Evolutionary conservation across 202 grass and related monocot species (phyloP).

Genomic region (Saccharum hybrid): DNA sequence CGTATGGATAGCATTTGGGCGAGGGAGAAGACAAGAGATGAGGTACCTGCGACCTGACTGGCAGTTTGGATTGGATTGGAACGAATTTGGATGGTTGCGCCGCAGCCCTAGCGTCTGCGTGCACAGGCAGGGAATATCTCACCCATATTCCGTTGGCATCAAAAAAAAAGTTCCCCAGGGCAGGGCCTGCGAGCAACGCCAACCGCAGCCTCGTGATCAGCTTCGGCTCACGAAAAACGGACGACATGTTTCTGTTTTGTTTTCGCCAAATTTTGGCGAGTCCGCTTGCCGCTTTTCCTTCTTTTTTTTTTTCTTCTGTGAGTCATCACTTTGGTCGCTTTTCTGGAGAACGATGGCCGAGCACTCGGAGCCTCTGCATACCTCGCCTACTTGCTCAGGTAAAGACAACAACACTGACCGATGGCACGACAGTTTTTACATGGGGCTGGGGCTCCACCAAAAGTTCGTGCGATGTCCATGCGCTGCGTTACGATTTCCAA

Average conservation of each 20-base stretch:
- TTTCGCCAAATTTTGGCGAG: background rate
- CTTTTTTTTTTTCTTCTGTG: background rate
- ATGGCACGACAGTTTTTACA: background rate
- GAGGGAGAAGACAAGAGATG: constrained; percentile 32
- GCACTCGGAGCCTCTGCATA: background rate
- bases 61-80: constrained; percentile 11
- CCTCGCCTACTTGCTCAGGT: background rate
- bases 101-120: background rate
- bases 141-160: constrained; percentile 23
- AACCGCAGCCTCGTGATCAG: constrained; percentile 35
- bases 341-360: background rate
- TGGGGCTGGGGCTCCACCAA: background rate
- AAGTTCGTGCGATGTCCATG: background rate
- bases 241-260: background rate
- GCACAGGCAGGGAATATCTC: background rate
- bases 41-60: constrained; percentile 19
- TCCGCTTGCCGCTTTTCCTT: background rate
- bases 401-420: background rate
- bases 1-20: constrained; percentile 39
- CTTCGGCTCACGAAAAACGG: background rate
- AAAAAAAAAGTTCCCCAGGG: constrained; percentile 41
- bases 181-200: constrained; percentile 10
- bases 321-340: background rate
- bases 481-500: background rate
- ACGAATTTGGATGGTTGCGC: constrained; percentile 12